Evolutionary conservation across 176 grass and related monocot genomes (phyloP).

Genomic region (Cenchrus purpureus): DNA sequence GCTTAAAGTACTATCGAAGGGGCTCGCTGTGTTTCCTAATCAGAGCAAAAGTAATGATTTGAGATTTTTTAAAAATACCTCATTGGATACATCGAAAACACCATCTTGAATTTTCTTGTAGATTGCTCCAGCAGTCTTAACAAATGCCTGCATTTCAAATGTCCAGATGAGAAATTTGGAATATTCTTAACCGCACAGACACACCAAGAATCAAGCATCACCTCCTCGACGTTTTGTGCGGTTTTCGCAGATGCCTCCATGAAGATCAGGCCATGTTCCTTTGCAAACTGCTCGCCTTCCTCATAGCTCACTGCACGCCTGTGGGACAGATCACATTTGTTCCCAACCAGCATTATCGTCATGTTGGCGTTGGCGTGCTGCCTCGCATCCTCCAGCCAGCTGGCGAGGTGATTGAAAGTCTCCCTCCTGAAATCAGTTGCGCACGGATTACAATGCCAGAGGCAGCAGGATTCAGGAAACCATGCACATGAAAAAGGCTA

Average conservation of each 20-base stretch:
- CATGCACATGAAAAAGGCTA: neutral
- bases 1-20: neutral
- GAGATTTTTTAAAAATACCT: conserved; percentile 40
- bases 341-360: conserved; percentile 82
- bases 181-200: neutral
- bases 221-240: conserved; percentile 75
- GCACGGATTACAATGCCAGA: neutral
- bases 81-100: conserved; percentile 84
- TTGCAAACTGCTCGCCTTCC: conserved; percentile 83
- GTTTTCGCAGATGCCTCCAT: conserved; percentile 88
- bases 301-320: conserved; percentile 73
- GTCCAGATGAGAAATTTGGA: conserved; percentile 11
- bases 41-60: neutral
- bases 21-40: neutral
- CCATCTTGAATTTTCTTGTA: conserved; percentile 90
- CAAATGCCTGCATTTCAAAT: conserved; percentile 56
- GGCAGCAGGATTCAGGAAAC: neutral
- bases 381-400: conserved; percentile 84
- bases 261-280: conserved; percentile 74
- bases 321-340: conserved; percentile 73
- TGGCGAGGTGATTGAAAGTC: conserved; percentile 83
- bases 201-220: conserved; percentile 24
- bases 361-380: conserved; percentile 78
- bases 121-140: conserved; percentile 71
- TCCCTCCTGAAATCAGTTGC: conserved; percentile 59